phyloP scores from a whole-genome alignment of 192 early-diverging fungal species.

The Coemansia sp. region DNA sequence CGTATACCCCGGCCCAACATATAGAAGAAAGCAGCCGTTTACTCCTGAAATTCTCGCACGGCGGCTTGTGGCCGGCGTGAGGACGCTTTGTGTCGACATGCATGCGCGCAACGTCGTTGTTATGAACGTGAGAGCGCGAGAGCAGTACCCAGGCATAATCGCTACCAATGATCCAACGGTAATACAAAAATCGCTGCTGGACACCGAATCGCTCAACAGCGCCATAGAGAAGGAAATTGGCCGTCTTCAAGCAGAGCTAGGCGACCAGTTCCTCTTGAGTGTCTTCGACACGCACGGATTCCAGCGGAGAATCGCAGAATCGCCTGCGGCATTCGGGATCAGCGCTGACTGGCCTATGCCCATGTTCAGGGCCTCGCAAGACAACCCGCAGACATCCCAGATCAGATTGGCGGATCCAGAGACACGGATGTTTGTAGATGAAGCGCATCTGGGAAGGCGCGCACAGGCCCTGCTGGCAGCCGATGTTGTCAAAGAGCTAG shows the following conservation, averaged over 20 bases:
- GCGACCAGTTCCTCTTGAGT: constrained; percentile 2
- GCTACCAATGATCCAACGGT: constrained; percentile 14
- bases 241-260: constrained; percentile 24
- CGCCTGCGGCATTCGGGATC: constrained; percentile 20
- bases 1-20: constrained; percentile 15
- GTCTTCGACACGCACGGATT: constrained; percentile 44
- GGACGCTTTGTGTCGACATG: constrained; percentile 12
- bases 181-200: constrained; percentile 6
- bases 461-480: constrained; percentile 34
- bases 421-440: constrained; percentile 33
- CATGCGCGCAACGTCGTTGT: constrained; percentile 30
- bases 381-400: background rate
- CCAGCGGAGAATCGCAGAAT: constrained; percentile 20
- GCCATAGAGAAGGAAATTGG: constrained; percentile 15
- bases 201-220: constrained; percentile 24
- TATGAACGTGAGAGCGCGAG: constrained; percentile 45
- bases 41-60: constrained; percentile 25
- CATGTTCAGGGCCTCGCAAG: constrained; percentile 2
- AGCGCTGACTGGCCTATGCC: constrained; percentile 20
- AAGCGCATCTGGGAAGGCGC: constrained; percentile 37
- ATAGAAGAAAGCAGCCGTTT: constrained; percentile 16
- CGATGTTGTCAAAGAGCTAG: constrained; percentile 14
- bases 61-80: constrained; percentile 15
- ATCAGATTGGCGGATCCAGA: constrained; percentile 10
- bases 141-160: constrained; percentile 39